A percentile compares a stretch with the other conserved stretches of the same genome.
phyloP scores from a whole-genome alignment of 805 yeast species.

The Saturnispora saitoi region DNA sequence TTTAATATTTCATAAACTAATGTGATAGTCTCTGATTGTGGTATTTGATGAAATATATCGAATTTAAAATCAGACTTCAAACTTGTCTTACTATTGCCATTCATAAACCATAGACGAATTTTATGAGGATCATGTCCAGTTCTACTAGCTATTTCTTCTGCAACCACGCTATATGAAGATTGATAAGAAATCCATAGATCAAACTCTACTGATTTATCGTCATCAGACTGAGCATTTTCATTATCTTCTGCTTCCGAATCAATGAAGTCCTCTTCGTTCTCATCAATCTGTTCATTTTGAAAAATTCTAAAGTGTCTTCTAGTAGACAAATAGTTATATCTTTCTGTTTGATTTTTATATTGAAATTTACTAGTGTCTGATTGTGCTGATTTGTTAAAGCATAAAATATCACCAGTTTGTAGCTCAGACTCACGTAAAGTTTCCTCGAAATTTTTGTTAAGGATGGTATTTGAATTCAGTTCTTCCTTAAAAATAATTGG shows the following conservation, averaged over 20 bases:
- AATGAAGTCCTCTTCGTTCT: slow-evolving; percentile 42
- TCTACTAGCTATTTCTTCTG: slow-evolving; percentile 47
- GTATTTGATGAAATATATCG: slow-evolving; percentile 29
- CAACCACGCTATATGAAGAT: slow-evolving; percentile 50
- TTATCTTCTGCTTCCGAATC: slow-evolving; percentile 21
- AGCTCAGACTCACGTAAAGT: slow-evolving; percentile 52
- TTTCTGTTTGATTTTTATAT: slow-evolving; percentile 34
- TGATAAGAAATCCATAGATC: slow-evolving; percentile 64
- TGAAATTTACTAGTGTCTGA: slow-evolving; percentile 5
- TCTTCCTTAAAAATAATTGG: slow-evolving; percentile 49
- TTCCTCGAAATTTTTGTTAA: slow-evolving; percentile 30
- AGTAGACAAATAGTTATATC: slow-evolving; percentile 47
- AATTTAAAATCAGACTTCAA: slow-evolving; percentile 30
- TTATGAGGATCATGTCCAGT: slow-evolving; percentile 49
- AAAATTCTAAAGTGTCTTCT: slow-evolving; percentile 52
- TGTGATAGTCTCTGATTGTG: slow-evolving; percentile 33
- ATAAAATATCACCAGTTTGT: slow-evolving; percentile 59
- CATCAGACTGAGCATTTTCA: not conserved
- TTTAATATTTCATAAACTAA: slow-evolving; percentile 73
- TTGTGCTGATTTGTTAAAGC: slow-evolving; percentile 15
- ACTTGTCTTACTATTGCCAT: slow-evolving; percentile 52
- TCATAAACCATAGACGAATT: slow-evolving; percentile 57
- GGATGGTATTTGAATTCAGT: slow-evolving; percentile 45
- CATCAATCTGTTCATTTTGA: slow-evolving; percentile 33
- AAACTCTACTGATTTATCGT: slow-evolving; percentile 21